Evolutionary conservation across 306 rosid species (phyloP), one percentile per base, ranked within the genome.

Genomic region (Gastrolobium bilobum): DNA sequence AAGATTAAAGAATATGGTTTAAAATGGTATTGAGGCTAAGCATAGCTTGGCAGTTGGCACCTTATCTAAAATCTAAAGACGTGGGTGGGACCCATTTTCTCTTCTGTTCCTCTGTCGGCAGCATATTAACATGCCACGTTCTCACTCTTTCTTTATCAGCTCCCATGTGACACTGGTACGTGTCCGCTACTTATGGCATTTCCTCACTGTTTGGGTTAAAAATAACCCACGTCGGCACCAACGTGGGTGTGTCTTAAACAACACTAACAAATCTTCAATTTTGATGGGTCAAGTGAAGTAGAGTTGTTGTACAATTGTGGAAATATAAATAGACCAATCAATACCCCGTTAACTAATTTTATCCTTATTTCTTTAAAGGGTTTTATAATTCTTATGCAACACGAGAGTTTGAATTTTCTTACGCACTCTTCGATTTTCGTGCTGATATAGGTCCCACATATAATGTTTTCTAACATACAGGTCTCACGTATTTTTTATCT

Each of bases 51-150:
- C 37, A 42, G 26, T 20, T 20, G 26, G 26, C 26, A 20, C 26
- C 26, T 20, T 20, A 20, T 20, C 26, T 20, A 20, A 20, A 20
- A 20, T 20, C 5, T 2, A 53, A 6, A 2, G 1, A 3, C 7
- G 11, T 8, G 1, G 29, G 71, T n/a, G 73, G 66, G 61, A 1
- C 58, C 46, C 13, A 20, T 29, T 13, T 38, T 38, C 34, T 13
- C 13, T 3, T 13, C 0, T 15, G 61, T 50, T 30, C 69, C 26
- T 2, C 82, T 82, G 85, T 82, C 82, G 86, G 92, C 70, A 70
- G 6, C 75, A 77, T 15, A 26, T 0, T 15, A 6, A 20, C 8
- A 0, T 4, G 82, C 61, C 81, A 76, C 73, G 56, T 76, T 54
- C 13, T 0, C 2, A 7, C 9, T 11, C 13, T 15, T 2, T 54